A percentile compares a stretch with the other conserved stretches of the same genome.
Conservation (phyloP, 1,139 yeast genomes). For the Ogataea hybrid region DNA sequence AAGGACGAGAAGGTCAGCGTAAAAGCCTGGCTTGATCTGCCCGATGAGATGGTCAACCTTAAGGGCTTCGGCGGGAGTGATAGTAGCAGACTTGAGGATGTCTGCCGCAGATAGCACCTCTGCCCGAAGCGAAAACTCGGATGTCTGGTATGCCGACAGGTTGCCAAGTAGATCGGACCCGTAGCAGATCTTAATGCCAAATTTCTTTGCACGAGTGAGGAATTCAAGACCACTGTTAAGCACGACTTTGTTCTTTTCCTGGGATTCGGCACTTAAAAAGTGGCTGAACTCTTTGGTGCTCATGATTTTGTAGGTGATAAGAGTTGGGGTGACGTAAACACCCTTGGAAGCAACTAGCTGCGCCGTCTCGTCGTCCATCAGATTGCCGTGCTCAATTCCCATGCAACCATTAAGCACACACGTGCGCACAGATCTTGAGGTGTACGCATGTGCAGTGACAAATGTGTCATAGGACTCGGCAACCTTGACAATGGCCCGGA, state of each 20-base stretch:
- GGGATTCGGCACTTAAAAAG: constrained; percentile 23
- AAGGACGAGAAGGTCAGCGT: constrained; percentile 28
- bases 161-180: constrained; percentile 30
- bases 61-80: constrained; percentile 28
- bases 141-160: constrained; percentile 29
- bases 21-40: constrained; percentile 26
- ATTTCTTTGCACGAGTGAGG: constrained; percentile 23
- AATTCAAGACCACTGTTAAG: constrained; percentile 26
- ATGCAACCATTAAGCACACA: constrained; percentile 28
- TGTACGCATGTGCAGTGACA: constrained; percentile 32
- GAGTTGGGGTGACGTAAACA: constrained; percentile 29
- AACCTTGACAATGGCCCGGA: constrained; percentile 28
- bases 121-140: constrained; percentile 27
- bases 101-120: constrained; percentile 26
- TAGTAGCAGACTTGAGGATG: constrained; percentile 28
- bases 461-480: constrained; percentile 28
- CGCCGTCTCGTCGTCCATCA: constrained; percentile 29
- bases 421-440: constrained; percentile 25
- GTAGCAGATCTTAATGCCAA: constrained; percentile 27
- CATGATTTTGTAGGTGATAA: constrained; percentile 30
- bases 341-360: constrained; percentile 26
- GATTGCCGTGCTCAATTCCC: constrained; percentile 32
- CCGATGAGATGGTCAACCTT: constrained; percentile 24
- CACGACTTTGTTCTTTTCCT: constrained; percentile 25
- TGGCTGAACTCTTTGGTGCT: constrained; percentile 28